Evolutionary conservation across 805 yeast genomes (phyloP), one percentile per base, ranked within the genome.

Genomic region (Brettanomyces bruxellensis): DNA sequence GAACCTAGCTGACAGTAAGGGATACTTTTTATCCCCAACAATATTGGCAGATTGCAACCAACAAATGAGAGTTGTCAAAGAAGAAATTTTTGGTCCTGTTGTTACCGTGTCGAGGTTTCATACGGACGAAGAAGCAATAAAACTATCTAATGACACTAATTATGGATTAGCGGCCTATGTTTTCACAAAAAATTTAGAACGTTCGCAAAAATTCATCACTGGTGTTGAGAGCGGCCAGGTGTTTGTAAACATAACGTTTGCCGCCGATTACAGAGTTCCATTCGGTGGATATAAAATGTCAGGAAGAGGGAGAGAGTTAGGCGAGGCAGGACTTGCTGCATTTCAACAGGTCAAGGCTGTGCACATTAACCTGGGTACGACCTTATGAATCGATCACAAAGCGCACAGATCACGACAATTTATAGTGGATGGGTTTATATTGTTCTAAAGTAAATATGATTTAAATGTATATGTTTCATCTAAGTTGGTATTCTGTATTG

Each of bases 231-330:
- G 95, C 49, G 98, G 98, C 62, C 86, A 91, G 48, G 80, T 90
- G 55, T 91, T 95, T 91, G 77, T 89, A 55, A 90, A 90, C 78
- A 79, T 89, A 49, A 83, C 87, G 68, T 89, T 89, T 68, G 93
- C 86, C 61, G 83, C 88, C 76, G 89, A 89, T 67, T 83, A 74
- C 60, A 73, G 77, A 65, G 84, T 90, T 66, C 96, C 96, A 60
- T 90, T 90, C 66, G 96, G 96, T 58, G 96, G 96, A 41, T 85
- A 74, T 72, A 87, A 87, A 66, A 80, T 81, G 75, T 82, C 93
- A 48, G 98, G 98, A 67, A 72, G 84, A 51, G 97, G 98, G 61
- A 79, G 95, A 67, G 96, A 91, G 73, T 80, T 89, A 76, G 96
- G 96, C 59, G 77, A 76, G 50, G 90, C 87, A 53, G 95, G 95